These are phyloP conservation scores for Colletotrichum gloeosporioides DNA, from an alignment of 2,329 filamentous ascomycete genomes.

Conservation along the genomic window DNA sequence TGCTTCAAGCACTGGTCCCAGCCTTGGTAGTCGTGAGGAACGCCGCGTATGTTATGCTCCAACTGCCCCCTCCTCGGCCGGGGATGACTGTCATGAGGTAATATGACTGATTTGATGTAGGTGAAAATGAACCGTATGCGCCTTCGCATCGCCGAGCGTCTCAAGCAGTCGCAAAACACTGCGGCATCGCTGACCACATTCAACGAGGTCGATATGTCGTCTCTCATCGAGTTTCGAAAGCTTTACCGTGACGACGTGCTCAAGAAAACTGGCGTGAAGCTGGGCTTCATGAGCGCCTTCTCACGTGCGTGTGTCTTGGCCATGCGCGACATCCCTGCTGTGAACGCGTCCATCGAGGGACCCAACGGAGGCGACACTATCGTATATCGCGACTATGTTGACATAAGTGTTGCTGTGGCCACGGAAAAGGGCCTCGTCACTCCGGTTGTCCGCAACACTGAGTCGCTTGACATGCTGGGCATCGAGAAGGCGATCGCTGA, in stretches of 20 bases:
- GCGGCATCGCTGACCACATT: slow-evolving; percentile 97
- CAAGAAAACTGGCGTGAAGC: slow-evolving; percentile 95
- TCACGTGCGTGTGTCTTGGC: slow-evolving; percentile 87
- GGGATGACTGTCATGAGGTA: background rate
- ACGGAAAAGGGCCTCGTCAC: slow-evolving; percentile 98
- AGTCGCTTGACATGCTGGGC: slow-evolving; percentile 83
- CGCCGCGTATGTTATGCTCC: slow-evolving; percentile 69
- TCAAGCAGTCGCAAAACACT: slow-evolving; percentile 99
- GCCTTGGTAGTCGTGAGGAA: slow-evolving; percentile 81
- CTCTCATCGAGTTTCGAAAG: slow-evolving; percentile 95
- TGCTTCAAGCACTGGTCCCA: slow-evolving; percentile 33
- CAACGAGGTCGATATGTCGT: slow-evolving; percentile 99
- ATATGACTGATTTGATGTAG: slow-evolving; percentile 44
- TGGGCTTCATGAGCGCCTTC: slow-evolving; percentile 99
- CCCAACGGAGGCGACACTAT: slow-evolving; percentile 96
- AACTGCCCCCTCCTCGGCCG: background rate
- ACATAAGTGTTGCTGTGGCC: slow-evolving; percentile 95
- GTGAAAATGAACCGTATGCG: slow-evolving; percentile 99
- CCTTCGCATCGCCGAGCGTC: slow-evolving; percentile 91
- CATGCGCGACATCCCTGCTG: slow-evolving; percentile 91
- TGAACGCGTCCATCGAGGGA: slow-evolving; percentile 97
- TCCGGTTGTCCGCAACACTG: slow-evolving; percentile 92
- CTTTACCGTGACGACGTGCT: slow-evolving; percentile 95
- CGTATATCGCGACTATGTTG: slow-evolving; percentile 97
- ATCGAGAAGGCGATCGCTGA: slow-evolving; percentile 94